Conservation (phyloP, 331 rosid genomes). For the Dryas integrifolia region DNA sequence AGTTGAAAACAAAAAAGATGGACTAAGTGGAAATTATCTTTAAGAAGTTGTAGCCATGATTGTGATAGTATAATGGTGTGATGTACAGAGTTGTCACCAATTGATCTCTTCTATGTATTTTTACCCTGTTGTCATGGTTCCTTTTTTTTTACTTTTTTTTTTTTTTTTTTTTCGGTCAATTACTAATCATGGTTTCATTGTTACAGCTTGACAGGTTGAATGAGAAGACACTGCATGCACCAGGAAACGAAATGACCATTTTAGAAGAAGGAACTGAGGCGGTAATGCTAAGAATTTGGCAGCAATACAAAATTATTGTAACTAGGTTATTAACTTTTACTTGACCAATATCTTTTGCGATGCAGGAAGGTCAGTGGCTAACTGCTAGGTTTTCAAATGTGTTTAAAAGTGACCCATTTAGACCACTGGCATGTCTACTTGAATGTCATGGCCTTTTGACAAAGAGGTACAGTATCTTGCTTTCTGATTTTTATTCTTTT, state of each 20-base stretch:
- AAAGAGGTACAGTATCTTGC: slow-evolving; percentile 42
- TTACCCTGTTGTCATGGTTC: slow-evolving; percentile 19
- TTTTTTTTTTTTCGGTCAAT: not conserved
- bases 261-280: slow-evolving; percentile 45
- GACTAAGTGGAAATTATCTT: not conserved
- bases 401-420: slow-evolving; percentile 42
- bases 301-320: slow-evolving; percentile 18
- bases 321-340: slow-evolving; percentile 19
- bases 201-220: slow-evolving; percentile 82
- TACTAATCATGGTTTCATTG: slow-evolving; percentile 22
- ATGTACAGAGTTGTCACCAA: not conserved
- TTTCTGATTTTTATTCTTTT: slow-evolving; percentile 17
- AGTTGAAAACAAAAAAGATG: not conserved
- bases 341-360: slow-evolving; percentile 15
- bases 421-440: slow-evolving; percentile 53
- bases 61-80: not conserved
- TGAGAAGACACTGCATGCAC: slow-evolving; percentile 48
- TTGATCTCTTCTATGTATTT: not conserved
- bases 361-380: slow-evolving; percentile 42
- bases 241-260: slow-evolving; percentile 18
- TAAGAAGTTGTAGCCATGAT: not conserved
- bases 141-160: too few species aligned
- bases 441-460: slow-evolving; percentile 52
- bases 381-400: slow-evolving; percentile 32
- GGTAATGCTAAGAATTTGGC: slow-evolving; percentile 26